Evolutionary conservation across 2,329 filamentous ascomycete species (phyloP), one percentile per base, ranked within the genome.

Genomic region (Orbilia javanica): DNA sequence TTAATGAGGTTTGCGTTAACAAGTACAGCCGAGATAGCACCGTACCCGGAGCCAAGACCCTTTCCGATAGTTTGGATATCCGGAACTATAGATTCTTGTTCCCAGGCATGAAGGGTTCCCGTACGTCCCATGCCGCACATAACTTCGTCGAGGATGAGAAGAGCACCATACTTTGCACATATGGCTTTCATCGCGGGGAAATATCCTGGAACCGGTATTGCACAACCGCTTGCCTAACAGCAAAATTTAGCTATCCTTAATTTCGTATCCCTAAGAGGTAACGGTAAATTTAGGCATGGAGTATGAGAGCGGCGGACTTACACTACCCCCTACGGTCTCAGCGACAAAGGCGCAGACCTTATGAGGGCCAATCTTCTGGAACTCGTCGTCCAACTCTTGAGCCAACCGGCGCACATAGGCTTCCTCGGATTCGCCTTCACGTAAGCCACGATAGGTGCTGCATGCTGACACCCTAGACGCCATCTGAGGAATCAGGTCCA

Each of bases 121-220:
- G 86, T 87, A 0, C 89, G 84, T 0, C 90, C 89, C 83, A 88
- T 87, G 2, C 90, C 90, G 60, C 88, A 90, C 91, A 93, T 93
- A 46, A 93, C 87, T 82, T 95, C 93, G 81, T 96, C 93, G 0
- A 95, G 84, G 57, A 95, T 90, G n/a, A 96, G 85, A 0, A 96
- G 87, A 0, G 90, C 89, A 0, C 91, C 92, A 81, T 95, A 86
- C 77, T 88, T 88, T 66, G 90, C 87, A 82, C 92, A 95, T 0
- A 96, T 85, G 1, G 85, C 84, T 81, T 88, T 88, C 84, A 95
- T 89, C 0, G 90, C 91, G 65, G 86, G 84, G 62, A 94, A 89
- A 80, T 96, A 96, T 0, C 91, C 91, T 0, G 85, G 84, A 0
- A 90, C 86, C 0, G 90, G 86, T 0, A 90, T 87, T 0, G 93